These are phyloP conservation scores for Chlamydomonas asymmetrica DNA, from an alignment of 139 green algal species.

Conservation along the genomic window DNA sequence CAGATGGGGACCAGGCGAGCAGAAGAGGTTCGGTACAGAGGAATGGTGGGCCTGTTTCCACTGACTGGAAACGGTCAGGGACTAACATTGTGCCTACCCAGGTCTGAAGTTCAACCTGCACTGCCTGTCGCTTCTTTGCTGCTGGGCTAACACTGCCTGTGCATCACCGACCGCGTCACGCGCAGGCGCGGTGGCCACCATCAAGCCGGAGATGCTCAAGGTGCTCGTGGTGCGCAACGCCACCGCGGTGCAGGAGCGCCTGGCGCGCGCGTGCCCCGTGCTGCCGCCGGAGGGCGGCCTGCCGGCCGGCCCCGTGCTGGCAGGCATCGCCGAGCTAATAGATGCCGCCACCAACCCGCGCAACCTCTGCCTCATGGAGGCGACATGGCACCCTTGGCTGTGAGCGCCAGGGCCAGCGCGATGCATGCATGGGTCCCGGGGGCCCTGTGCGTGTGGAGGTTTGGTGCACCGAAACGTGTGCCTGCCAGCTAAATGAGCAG, in stretches of 20 bases:
- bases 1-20: no score
- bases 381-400: slow-evolving; percentile 90
- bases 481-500: no score
- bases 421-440: no score
- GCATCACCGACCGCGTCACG: not conserved
- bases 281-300: slow-evolving; percentile 8
- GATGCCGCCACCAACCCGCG: slow-evolving; percentile 66
- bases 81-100: no score
- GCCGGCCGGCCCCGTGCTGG: slow-evolving; percentile 54
- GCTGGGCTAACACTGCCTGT: no score
- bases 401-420: slow-evolving; percentile 36
- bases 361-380: slow-evolving; percentile 92
- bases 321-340: slow-evolving; percentile 74
- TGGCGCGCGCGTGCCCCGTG: slow-evolving; percentile 6
- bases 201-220: slow-evolving; percentile 38
- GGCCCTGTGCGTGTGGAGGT: no score
- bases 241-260: slow-evolving; percentile 7
- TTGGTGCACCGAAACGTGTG: no score
- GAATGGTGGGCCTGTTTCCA: no score
- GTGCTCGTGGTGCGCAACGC: slow-evolving; percentile 24
- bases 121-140: no score
- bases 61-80: no score
- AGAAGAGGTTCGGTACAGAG: no score
- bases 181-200: not conserved
- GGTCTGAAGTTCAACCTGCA: no score